Base-by-base conservation (phyloP, 192 early-diverging fungal species). In the Entrophospora sp. region DNA sequence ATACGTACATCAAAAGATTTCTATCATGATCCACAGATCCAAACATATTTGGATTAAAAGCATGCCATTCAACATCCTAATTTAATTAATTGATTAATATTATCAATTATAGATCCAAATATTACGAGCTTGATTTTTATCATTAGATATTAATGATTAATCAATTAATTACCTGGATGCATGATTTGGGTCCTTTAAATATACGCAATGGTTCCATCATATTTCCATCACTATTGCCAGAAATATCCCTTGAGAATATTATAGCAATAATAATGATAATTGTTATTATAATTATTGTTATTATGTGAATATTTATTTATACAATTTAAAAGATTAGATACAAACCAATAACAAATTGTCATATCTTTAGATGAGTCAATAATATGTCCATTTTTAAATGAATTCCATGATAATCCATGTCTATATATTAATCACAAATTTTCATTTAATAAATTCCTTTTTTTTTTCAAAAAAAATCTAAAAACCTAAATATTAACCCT, bases 1-100 rank as follows among this genome's bases (percentile, higher is more conserved):
- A n/a, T 10, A 68, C 73, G 61, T 83, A 91, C 88, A 98, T 86
- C 56, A 94, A 72, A 59, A 98, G 81, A 42, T 87, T 84, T 45
- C 86, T 86, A 75, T 98, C 96, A 77, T 98, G 94, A 55, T 91
- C 94, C 13, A 95, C 96, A 28, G 93, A 96, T 3, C 93, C 96
- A 79, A 98, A 98, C 37, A 98, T 77, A 40, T 86, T 82, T 24
- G 90, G 83, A 72, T 91, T 83, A 69, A 87, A 75, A 35, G 75
- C 75, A 64, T 91, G 89, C 96, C 96, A 98, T 6, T 91, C 89
- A 34, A 96, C 89, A 78, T 98, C 96, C 84, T 87, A 61, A n/a
- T n/a, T n/a, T n/a, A n/a, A n/a, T n/a, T n/a, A n/a, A n/a, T n/a
- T n/a, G n/a, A n/a, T n/a, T n/a, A n/a, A n/a, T n/a, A n/a, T n/a